Evolutionary conservation across 768 basidiomycete species (phyloP).

Genomic region (Russula sp.): DNA sequence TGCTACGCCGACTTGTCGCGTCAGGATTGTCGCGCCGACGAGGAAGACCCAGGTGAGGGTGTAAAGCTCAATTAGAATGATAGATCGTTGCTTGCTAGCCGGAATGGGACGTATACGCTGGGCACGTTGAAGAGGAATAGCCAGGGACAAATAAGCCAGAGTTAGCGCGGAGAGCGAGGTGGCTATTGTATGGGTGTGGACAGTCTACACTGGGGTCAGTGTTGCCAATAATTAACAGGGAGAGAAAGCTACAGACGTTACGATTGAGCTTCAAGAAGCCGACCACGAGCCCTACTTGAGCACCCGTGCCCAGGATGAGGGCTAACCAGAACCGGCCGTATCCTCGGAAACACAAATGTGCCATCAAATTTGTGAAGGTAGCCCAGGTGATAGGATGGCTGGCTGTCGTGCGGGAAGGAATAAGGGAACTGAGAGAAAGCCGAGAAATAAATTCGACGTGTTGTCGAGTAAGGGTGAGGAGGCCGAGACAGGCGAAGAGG

Average conservation of each 20-base stretch:
- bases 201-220: slow-evolving; percentile 39
- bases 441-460: neutral
- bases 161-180: slow-evolving; percentile 46
- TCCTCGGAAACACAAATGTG: slow-evolving; percentile 26
- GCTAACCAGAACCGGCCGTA: slow-evolving; percentile 63
- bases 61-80: slow-evolving; percentile 49
- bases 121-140: slow-evolving; percentile 36
- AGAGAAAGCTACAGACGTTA: slow-evolving; percentile 41
- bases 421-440: neutral
- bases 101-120: slow-evolving; percentile 29
- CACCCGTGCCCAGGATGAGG: slow-evolving; percentile 38
- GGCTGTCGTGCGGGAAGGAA: slow-evolving; percentile 11
- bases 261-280: slow-evolving; percentile 54
- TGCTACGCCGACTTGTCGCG: slow-evolving; percentile 40
- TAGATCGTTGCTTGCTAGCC: slow-evolving; percentile 44
- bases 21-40: slow-evolving; percentile 42
- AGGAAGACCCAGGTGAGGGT: slow-evolving; percentile 55
- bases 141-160: slow-evolving; percentile 45
- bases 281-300: slow-evolving; percentile 45
- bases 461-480: slow-evolving; percentile 15
- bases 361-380: neutral
- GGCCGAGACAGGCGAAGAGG: slow-evolving; percentile 37
- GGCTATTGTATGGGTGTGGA: slow-evolving; percentile 51
- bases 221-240: neutral
- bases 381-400: slow-evolving; percentile 6